Percentiles rank a stretch among this genome's conserved stretches.
phyloP scores from a whole-genome alignment of 2,329 filamentous ascomycete genomes.

The Xylaria sp. region DNA sequence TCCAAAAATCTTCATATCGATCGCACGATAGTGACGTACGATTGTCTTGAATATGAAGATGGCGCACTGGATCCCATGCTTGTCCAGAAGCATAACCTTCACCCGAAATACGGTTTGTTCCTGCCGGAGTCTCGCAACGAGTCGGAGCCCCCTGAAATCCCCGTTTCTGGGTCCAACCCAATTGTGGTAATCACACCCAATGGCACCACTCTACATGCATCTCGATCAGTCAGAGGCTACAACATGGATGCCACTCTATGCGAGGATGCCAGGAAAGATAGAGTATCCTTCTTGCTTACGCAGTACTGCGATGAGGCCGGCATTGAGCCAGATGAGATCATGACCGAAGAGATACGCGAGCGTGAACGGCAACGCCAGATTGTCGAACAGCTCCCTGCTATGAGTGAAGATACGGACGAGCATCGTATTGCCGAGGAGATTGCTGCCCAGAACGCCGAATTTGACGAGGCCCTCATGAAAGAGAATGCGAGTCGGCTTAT shows the following conservation, averaged over 20 bases:
- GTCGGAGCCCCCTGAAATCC: conserved; percentile 52
- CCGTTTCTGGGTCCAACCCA: conserved; percentile 58
- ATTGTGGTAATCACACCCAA: conserved; percentile 61
- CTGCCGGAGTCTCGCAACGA: conserved; percentile 60
- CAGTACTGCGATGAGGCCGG: conserved; percentile 40
- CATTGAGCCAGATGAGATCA: conserved; percentile 44
- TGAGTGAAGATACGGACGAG: conserved; percentile 34
- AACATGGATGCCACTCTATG: conserved; percentile 47
- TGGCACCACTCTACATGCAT: conserved; percentile 60
- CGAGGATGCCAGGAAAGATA: conserved; percentile 40
- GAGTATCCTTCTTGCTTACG: conserved; percentile 36
- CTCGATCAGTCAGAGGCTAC: conserved; percentile 51
- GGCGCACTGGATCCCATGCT: conserved; percentile 62
- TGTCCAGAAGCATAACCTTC: conserved; percentile 61
- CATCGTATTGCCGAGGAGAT: conserved; percentile 11
- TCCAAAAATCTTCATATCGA: conserved; percentile 65
- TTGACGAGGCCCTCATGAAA: conserved; percentile 23
- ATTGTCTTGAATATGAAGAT: conserved; percentile 59
- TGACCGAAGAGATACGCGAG: conserved; percentile 47
- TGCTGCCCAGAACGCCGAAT: neutral
- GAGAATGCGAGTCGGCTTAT: conserved; percentile 37
- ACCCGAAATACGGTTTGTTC: conserved; percentile 65
- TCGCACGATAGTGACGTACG: conserved; percentile 62
- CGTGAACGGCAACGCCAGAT: conserved; percentile 43
- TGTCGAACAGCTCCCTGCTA: conserved; percentile 35